Percentiles rank a stretch among this genome's conserved stretches.
Evolutionary conservation across 2,329 filamentous ascomycete species (phyloP).

Genomic region (Lasiodiplodia sp.): DNA sequence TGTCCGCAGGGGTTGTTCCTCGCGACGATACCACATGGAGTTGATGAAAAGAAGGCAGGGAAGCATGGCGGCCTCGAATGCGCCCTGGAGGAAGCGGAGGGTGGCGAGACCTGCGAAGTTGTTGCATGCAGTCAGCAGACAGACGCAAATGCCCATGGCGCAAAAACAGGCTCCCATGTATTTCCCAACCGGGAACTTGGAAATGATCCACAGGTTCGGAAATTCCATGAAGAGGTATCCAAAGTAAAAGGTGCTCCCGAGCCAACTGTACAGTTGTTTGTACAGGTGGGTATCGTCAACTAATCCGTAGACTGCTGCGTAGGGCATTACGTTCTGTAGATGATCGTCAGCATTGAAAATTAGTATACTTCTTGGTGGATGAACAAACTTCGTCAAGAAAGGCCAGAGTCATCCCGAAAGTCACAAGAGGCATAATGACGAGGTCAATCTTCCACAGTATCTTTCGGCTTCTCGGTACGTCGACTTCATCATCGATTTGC

Average conservation of each 20-base stretch:
- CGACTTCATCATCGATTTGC: neutral
- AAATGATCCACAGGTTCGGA: neutral
- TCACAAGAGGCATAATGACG: neutral
- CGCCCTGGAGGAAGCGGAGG: neutral
- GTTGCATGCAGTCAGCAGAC: neutral
- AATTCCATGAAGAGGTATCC: neutral
- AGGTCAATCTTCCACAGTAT: neutral
- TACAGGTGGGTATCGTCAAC: neutral
- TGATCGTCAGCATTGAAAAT: neutral
- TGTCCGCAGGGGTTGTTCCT: neutral
- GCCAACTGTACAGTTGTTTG: neutral
- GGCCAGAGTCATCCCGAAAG: neutral
- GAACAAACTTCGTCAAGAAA: constrained; percentile 3
- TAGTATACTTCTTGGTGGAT: neutral
- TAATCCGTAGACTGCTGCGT: neutral
- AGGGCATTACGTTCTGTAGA: neutral
- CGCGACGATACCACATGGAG: neutral
- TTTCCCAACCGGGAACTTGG: neutral
- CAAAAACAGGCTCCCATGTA: neutral
- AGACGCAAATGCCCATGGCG: neutral
- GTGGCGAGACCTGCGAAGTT: neutral
- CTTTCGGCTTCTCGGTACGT: neutral
- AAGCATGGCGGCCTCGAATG: neutral
- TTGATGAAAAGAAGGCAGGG: neutral
- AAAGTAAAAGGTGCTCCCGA: neutral